Base-by-base conservation (phyloP, 352 stramenopile species). In the Phytopythium kandeliae region DNA sequence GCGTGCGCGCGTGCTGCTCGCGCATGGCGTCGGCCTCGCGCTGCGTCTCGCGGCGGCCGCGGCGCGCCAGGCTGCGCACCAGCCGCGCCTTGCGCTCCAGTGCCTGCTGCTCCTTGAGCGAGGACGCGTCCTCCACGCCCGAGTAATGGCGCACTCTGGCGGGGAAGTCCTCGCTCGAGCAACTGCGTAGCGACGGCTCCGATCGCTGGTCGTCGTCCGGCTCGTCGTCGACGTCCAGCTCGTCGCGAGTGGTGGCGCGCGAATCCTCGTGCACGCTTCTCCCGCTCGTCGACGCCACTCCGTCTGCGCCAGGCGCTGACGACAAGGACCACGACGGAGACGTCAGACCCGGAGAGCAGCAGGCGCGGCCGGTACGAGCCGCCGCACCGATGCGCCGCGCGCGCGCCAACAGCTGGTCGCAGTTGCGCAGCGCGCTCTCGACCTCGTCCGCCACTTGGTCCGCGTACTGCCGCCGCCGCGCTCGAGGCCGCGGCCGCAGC, bases 401-500 rank as follows among this genome's bases (percentile, higher is more conserved):
- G 5, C 62, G 62, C 24, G 65, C 61, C 43, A 88, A 48, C 12
- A 88, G 68, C 21, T 66, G 62, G 19, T 86, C 70, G 37, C 74
- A 88, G 28, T 74, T 77, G 12, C 56, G 43, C 4, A 88, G 51
- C 35, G 74, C 74, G 40, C 52, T 69, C 40, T 83, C 77, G 15
- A 88, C 65, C 56, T 86, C 71, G 15, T 84, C 67, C 0, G 63
- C 69, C 1, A 85, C 67, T 35, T 79, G 55, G 8, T 63, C 72
- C 1, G 68, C 67, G 28, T 72, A 49, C 51, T 71, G 61, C 17
- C 69, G 55, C 16, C 67, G 57, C n/a, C n/a, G n/a, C n/a, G n/a
- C n/a, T n/a, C n/a, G n/a, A n/a, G n/a, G n/a, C n/a, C n/a, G n/a
- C n/a, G n/a, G n/a, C n/a, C n/a, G n/a, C n/a, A n/a, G n/a, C n/a